Evolutionary conservation across 805 yeast genomes (phyloP), one percentile per base, ranked within the genome.

Genomic region (Metschnikowia peoriensis): DNA sequence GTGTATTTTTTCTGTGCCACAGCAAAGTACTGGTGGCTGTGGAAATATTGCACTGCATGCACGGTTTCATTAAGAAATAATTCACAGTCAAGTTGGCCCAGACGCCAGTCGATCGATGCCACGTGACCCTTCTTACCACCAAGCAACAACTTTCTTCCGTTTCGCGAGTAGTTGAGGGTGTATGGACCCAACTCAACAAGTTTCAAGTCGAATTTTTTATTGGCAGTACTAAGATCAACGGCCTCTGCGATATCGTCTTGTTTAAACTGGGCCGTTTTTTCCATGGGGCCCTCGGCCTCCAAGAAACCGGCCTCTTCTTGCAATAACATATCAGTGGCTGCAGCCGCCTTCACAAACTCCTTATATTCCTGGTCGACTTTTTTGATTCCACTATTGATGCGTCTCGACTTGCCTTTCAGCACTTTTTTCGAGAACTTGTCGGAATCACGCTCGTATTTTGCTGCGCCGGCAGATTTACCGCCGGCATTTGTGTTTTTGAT

Each of bases 1-100:
- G 94, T 88, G 69, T 93, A 89, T 68, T 90, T 92, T 71, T 91
- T 92, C 72, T 94, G 99, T 1, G 99, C 98, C 15, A 86, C 97
- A 0, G 99, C 99, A 73, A 89, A 91, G 69, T 77, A 91, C 69
- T 91, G 97, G 65, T 92, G 96, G 65, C 87, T 91, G 64, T 93
- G 97, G 56, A 94, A 75, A 71, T 88, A 91, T 64, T 91, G 88
- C 28, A 92, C 97, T 1, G 92, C 94, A 63, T 89, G 82, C 10
- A 92, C 89, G 0, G 97, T 90, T 71, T 94, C 99, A 63, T 87
- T 85, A 22, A 94, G 73, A 64, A 89, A 83, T 50, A 94, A 68
- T 68, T 94, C 99, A 42, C 96, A 84, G 55, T 84, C 86, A 35
- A 93, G 71, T 39, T 75, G 77, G 12, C 98, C 98, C 39, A 84